Percentiles rank a stretch among this genome's conserved stretches.
Evolutionary conservation across 2,329 filamentous ascomycete species (phyloP).

Genomic region (Trichophyton equinum): DNA sequence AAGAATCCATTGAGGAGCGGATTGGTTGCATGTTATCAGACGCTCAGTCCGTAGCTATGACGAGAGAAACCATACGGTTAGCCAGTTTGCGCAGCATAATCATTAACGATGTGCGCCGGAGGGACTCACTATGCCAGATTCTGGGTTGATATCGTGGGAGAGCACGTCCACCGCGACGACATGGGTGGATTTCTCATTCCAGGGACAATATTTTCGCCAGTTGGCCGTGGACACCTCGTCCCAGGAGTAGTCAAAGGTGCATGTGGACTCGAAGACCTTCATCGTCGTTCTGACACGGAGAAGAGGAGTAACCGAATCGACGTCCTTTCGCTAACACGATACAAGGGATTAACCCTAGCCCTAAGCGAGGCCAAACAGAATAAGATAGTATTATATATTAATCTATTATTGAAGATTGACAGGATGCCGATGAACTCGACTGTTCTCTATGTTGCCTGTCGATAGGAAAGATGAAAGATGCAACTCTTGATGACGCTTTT

Average conservation of each 20-base stretch:
- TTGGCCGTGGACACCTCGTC: slow-evolving; percentile 94
- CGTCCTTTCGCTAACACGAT: not conserved
- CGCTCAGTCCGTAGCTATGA: slow-evolving; percentile 58
- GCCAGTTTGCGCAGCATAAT: not conserved
- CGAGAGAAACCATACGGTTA: not conserved
- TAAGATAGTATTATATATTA: not conserved
- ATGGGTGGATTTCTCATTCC: slow-evolving; percentile 97
- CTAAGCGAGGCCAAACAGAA: not conserved
- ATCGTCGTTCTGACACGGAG: slow-evolving; percentile 39
- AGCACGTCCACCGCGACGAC: slow-evolving; percentile 92
- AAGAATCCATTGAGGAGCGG: slow-evolving; percentile 47
- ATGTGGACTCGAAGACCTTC: slow-evolving; percentile 88
- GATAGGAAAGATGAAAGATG: not conserved
- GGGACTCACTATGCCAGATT: slow-evolving; percentile 52
- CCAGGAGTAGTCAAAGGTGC: slow-evolving; percentile 96
- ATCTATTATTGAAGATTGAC: not conserved
- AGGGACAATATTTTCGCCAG: slow-evolving; percentile 97
- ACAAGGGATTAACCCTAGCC: not conserved
- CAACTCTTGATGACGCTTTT: not conserved
- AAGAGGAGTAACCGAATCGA: not conserved
- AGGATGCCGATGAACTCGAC: not conserved
- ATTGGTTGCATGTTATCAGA: slow-evolving; percentile 41
- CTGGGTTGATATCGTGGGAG: slow-evolving; percentile 53
- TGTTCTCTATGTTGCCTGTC: not conserved
- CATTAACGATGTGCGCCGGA: not conserved